Evolutionary conservation across 495 filamentous ascomycete species (phyloP).

Genomic region (Cryomyces minteri): DNA sequence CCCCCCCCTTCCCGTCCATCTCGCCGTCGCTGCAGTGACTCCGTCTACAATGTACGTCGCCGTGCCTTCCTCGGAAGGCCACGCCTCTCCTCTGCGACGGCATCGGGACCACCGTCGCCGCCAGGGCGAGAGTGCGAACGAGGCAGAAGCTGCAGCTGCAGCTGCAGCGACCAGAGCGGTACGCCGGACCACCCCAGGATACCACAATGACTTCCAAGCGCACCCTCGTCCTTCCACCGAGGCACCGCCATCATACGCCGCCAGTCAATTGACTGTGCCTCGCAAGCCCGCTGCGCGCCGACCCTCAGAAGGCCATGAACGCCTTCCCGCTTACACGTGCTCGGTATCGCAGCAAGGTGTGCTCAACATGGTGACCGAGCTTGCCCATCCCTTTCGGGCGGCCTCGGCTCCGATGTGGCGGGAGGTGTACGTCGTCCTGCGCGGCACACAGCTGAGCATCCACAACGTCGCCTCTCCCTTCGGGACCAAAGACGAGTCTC

Average conservation of each 20-base stretch:
- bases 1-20: too few species aligned
- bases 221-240: not conserved
- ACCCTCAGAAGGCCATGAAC: not conserved
- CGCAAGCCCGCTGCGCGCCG: not conserved
- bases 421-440: slow-evolving; percentile 35
- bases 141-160: too few species aligned
- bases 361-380: slow-evolving; percentile 37
- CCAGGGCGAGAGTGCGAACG: too few species aligned
- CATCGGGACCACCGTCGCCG: too few species aligned
- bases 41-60: too few species aligned
- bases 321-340: slow-evolving; percentile 27
- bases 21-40: too few species aligned
- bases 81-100: too few species aligned
- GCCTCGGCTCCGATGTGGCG: slow-evolving; percentile 34
- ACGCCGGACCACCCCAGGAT: not conserved
- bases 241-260: not conserved
- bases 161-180: too few species aligned
- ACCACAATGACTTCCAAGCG: not conserved
- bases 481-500: slow-evolving; percentile 17
- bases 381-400: slow-evolving; percentile 33
- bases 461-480: slow-evolving; percentile 30
- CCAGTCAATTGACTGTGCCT: not conserved
- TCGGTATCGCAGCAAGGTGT: slow-evolving; percentile 31
- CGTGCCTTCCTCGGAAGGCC: too few species aligned
- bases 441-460: slow-evolving; percentile 40